Evolutionary conservation across 495 filamentous ascomycete species (phyloP), one percentile per base, ranked within the genome.

Genomic region (Daldinia loculata): DNA sequence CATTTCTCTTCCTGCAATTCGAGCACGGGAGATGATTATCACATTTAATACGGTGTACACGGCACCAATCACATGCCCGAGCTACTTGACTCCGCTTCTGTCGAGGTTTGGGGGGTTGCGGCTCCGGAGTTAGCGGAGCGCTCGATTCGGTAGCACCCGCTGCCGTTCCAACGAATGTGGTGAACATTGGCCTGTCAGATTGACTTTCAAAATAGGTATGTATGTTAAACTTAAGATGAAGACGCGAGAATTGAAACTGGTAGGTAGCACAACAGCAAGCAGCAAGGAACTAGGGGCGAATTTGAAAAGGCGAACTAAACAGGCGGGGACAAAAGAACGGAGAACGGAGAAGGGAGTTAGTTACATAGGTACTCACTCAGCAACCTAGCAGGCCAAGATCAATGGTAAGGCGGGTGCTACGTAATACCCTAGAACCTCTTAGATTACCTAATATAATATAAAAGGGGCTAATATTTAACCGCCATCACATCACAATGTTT

Each of bases 31-130:
- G 67, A 29, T 75, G 64, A 41, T 78, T 80, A 66, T 87, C 82
- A 60, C 84, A 85, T 62, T 84, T 85, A 66, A 83, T 80, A 6
- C 83, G 78, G 52, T 84, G 79, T 0, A 80, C 62, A 22, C 84
- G 82, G 61, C 84, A 86, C 80, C 83, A 83, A 72, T 84, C 83
- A 72, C 84, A 71, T 48, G 69, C 69, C 15, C 69, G 56, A 7
- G 69, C 63, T 41, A 71, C 69, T 36, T 71, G 69, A 61, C 58
- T 67, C 63, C 69, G 63, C 58, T 71, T 71, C 50, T 52, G 69
- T 48, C 69, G 59, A 51, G 66, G 59, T 38, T 67, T 71, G 15
- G 58, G 58, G 43, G 58, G 53, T 29, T 66, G 63, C 58, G 69
- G 58, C 24, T 71, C 63, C 59, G 69, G 63, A 67, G 63, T 50